Evolutionary conservation across 1,139 yeast species (phyloP).

Genomic region (Yamadazyma oceani): DNA sequence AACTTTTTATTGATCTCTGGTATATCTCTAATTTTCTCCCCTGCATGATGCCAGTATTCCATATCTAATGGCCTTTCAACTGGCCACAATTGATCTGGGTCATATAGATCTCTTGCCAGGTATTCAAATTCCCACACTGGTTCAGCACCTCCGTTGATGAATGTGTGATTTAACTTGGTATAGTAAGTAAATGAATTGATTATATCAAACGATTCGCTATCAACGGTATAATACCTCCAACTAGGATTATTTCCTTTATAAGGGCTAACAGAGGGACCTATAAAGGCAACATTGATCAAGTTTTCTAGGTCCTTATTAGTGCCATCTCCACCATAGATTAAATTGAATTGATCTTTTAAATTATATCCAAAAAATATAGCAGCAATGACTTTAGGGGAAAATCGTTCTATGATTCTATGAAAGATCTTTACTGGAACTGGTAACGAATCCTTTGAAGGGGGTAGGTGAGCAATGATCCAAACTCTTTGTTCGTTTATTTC

Average conservation of each 20-base stretch:
- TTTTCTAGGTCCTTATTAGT: conserved; percentile 18
- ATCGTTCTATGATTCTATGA: conserved; percentile 27
- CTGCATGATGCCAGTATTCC: conserved; percentile 27
- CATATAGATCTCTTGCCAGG: conserved; percentile 29
- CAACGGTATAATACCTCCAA: conserved; percentile 35
- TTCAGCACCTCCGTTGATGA: conserved; percentile 28
- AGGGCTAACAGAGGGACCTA: conserved; percentile 33
- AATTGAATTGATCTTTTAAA: conserved; percentile 26
- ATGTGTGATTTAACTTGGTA: conserved; percentile 28
- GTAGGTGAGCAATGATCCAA: conserved; percentile 35
- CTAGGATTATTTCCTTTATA: conserved; percentile 29
- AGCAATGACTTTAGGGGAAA: conserved; percentile 35
- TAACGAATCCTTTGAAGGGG: conserved; percentile 22
- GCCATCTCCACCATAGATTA: conserved; percentile 25
- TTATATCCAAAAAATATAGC: conserved; percentile 32
- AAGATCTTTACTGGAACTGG: conserved; percentile 29
- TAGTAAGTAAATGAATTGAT: conserved; percentile 31
- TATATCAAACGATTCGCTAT: conserved; percentile 27
- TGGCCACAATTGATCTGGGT: conserved; percentile 29
- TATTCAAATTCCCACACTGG: conserved; percentile 32
- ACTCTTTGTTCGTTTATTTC: conserved; percentile 30
- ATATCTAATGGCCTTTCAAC: conserved; percentile 23
- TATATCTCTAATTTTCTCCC: conserved; percentile 15
- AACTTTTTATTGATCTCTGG: conserved; percentile 17
- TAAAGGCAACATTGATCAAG: conserved; percentile 28